A percentile compares a stretch with the other conserved stretches of the same genome.
phyloP scores from a whole-genome alignment of 768 basidiomycete species.

The Boletus sensibilis region DNA sequence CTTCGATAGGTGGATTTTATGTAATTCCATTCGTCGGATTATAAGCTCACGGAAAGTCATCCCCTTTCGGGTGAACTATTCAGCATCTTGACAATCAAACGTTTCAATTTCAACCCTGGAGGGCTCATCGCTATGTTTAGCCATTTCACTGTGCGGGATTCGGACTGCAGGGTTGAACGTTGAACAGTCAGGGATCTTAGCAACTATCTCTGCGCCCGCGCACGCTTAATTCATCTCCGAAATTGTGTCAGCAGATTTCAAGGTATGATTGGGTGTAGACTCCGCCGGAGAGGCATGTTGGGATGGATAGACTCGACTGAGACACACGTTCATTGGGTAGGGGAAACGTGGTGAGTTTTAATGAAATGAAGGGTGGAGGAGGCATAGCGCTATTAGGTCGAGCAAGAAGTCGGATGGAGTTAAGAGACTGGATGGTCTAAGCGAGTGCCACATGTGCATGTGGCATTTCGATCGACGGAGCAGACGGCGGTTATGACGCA shows the following conservation, averaged over 20 bases:
- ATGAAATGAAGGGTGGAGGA: not conserved
- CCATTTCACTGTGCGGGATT: too few relatives aligned
- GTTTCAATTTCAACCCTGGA: too few relatives aligned
- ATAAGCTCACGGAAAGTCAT: too few relatives aligned
- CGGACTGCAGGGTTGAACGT: not conserved
- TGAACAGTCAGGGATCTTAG: not conserved
- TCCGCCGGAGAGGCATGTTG: not conserved
- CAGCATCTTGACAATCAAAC: too few relatives aligned
- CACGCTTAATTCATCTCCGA: conserved; percentile 16
- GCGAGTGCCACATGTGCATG: not conserved
- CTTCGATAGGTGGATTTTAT: too few relatives aligned
- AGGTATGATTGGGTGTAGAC: not conserved
- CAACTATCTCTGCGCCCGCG: not conserved
- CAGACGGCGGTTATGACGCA: not conserved
- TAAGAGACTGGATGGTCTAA: not conserved
- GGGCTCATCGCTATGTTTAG: too few relatives aligned
- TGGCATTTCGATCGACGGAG: not conserved
- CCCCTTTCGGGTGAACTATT: not conserved
- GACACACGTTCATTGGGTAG: not conserved
- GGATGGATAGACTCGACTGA: not conserved
- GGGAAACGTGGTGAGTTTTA: not conserved
- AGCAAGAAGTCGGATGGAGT: too few relatives aligned
- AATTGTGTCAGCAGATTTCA: not conserved
- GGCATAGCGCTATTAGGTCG: too few relatives aligned
- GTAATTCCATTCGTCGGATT: too few relatives aligned